Percentiles rank a stretch among this genome's conserved stretches.
Evolutionary conservation across 2,329 filamentous ascomycete species (phyloP).

Genomic region (Hypoxylon sp.): DNA sequence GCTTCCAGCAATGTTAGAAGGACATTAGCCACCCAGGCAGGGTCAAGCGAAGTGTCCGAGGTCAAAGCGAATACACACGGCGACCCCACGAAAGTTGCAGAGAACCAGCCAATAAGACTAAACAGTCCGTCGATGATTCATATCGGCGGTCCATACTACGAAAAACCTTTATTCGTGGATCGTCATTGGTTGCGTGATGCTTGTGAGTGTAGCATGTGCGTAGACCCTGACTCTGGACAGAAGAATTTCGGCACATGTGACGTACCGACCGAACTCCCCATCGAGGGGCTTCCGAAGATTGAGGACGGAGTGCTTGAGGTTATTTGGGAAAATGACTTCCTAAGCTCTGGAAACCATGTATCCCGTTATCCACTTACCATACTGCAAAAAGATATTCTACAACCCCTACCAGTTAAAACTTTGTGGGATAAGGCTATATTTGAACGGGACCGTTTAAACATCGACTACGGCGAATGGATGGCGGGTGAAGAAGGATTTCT

Average conservation of each 20-base stretch:
- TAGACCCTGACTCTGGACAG: constrained; percentile 41
- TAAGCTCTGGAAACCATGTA: constrained; percentile 49
- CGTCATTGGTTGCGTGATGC: constrained; percentile 39
- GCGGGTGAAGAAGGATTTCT: constrained; percentile 69
- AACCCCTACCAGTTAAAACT: neutral
- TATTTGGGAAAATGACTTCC: constrained; percentile 69
- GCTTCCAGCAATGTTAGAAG: constrained; percentile 13
- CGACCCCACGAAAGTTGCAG: neutral
- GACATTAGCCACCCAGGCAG: constrained; percentile 6
- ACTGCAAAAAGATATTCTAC: neutral
- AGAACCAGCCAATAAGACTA: constrained; percentile 1
- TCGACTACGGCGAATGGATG: constrained; percentile 83
- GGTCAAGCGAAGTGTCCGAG: neutral
- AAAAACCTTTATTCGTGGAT: constrained; percentile 14
- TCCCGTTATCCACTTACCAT: constrained; percentile 55
- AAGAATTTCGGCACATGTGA: constrained; percentile 39
- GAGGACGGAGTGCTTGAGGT: constrained; percentile 67
- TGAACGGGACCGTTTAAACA: constrained; percentile 62
- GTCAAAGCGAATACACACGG: neutral
- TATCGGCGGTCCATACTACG: neutral
- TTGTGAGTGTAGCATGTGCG: constrained; percentile 33
- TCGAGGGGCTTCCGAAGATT: constrained; percentile 34
- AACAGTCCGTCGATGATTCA: neutral
- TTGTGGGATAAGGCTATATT: constrained; percentile 57
- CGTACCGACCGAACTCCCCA: constrained; percentile 26